Conservation (phyloP, 345 rosid genomes). For the Dipteronia sinensis region DNA sequence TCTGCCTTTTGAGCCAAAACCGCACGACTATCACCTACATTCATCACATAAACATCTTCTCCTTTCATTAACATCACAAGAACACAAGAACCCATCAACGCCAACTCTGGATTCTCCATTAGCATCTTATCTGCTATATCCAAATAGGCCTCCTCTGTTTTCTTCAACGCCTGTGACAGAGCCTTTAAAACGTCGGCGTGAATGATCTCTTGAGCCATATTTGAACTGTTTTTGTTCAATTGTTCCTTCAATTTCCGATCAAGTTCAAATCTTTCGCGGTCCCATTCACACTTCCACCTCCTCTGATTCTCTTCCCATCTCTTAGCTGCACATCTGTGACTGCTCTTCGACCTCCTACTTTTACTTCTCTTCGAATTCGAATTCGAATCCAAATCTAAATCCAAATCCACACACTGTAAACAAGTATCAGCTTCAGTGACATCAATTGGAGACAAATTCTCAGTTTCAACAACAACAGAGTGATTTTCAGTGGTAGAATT, state of each 20-base stretch:
- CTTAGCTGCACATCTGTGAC: slow-evolving; percentile 42
- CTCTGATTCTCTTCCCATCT: slow-evolving; percentile 74
- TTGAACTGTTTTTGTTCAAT: slow-evolving; percentile 33
- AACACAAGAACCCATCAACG: slow-evolving; percentile 97
- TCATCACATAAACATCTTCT: slow-evolving; percentile 92
- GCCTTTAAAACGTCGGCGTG: slow-evolving; percentile 80
- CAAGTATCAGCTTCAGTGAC: slow-evolving; percentile 29
- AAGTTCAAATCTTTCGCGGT: slow-evolving; percentile 66
- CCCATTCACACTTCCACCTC: slow-evolving; percentile 77
- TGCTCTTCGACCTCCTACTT: slow-evolving; percentile 39
- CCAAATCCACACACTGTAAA: slow-evolving; percentile 35
- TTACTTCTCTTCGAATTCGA: slow-evolving; percentile 30
- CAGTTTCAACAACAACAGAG: not conserved
- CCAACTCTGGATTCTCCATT: slow-evolving; percentile 87
- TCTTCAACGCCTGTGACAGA: slow-evolving; percentile 71
- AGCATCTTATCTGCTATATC: slow-evolving; percentile 85
- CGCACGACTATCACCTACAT: slow-evolving; percentile 94
- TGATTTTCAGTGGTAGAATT: slow-evolving; percentile 16
- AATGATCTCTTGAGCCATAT: slow-evolving; percentile 39
- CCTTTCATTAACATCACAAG: slow-evolving; percentile 95
- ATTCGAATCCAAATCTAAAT: slow-evolving; percentile 21
- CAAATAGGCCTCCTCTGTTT: slow-evolving; percentile 85
- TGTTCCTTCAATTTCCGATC: slow-evolving; percentile 69
- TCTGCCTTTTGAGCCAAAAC: slow-evolving; percentile 76
- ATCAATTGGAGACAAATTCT: not conserved